Base-by-base conservation (phyloP, 225 moss, liverwort and hornwort species). In the Rhytidiadelphus loreus region DNA sequence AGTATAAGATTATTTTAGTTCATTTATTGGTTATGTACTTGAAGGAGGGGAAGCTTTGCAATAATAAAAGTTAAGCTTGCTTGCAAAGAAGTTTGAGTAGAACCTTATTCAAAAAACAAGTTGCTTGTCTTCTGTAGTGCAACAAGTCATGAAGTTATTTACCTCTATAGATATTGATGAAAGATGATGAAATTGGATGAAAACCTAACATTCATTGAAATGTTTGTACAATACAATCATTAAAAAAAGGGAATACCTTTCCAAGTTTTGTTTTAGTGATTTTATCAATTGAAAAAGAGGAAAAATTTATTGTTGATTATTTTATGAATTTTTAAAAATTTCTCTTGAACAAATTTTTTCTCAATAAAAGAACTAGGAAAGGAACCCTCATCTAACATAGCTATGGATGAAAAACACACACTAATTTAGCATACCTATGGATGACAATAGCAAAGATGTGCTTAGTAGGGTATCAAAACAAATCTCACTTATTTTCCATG, bases 141-240 rank as follows among this genome's bases (percentile, higher is more conserved):
- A 46, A 29, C 11, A 46, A 18, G 29, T 30, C 7, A 73, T 18
- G 29, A 46, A 30, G 18, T 73, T 73, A 29, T 46, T 30, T 16
- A 48, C 4, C 1, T 7, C 11, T 0, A 6, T 4, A 11, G 0
- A 48, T 48, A 74, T 74, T 32, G 19, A 44, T 48, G 50, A 75
- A 12, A 32, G 1, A 13, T 20, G 12, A 74, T 32, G 6, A 74
- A 8, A 32, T 19, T 48, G 18, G 74, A 74, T 74, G 48, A 32
- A 48, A 32, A 30, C 32, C 46, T 20, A 18, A 48, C 7, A 46
- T 18, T 48, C 11, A 30, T 74, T 18, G 11, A 48, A 43, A 30
- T 0, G 1, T 4, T 46, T 48, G 2, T 11, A 20, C 2, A 48
- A 3, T 11, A 20, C 2, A 48, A 3, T 20, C 7, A 32, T 32